phyloP scores from a whole-genome alignment of 352 stramenopile genomes.

The Labyrinthula sp. region DNA sequence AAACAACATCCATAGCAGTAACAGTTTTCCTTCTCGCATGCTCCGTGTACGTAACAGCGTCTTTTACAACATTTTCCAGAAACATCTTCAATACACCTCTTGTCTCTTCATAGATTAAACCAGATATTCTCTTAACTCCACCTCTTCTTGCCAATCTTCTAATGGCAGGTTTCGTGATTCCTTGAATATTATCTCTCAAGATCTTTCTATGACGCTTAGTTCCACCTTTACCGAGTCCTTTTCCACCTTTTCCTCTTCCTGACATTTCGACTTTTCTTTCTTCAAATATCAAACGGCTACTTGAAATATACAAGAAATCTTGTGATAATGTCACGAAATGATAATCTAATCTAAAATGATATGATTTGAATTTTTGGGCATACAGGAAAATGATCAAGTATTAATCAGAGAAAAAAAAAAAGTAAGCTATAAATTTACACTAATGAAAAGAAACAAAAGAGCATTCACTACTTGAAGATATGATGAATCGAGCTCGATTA shows the following conservation, averaged over 20 bases:
- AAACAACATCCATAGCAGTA: slow-evolving; percentile 91
- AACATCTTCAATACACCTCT: slow-evolving; percentile 82
- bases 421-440: too few species aligned
- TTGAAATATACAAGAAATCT: too few species aligned
- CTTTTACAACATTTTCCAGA: slow-evolving; percentile 88
- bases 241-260: slow-evolving; percentile 26
- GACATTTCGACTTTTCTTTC: slow-evolving; percentile 16
- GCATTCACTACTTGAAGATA: too few species aligned
- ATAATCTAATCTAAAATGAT: too few species aligned
- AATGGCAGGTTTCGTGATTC: slow-evolving; percentile 78
- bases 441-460: too few species aligned
- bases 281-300: too few species aligned
- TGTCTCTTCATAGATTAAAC: slow-evolving; percentile 49
- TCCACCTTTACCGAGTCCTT: slow-evolving; percentile 29
- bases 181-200: slow-evolving; percentile 60
- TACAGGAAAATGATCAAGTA: too few species aligned
- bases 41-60: slow-evolving; percentile 83
- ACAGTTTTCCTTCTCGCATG: slow-evolving; percentile 84
- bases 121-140: slow-evolving; percentile 38
- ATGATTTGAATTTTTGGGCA: too few species aligned
- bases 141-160: slow-evolving; percentile 74
- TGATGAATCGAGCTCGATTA: too few species aligned
- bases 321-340: too few species aligned
- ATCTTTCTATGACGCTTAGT: slow-evolving; percentile 31
- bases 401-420: too few species aligned